A percentile compares a stretch with the other conserved stretches of the same genome.
Evolutionary conservation across 2,329 filamentous ascomycete species (phyloP).

Genomic region (Huntiella savannae): DNA sequence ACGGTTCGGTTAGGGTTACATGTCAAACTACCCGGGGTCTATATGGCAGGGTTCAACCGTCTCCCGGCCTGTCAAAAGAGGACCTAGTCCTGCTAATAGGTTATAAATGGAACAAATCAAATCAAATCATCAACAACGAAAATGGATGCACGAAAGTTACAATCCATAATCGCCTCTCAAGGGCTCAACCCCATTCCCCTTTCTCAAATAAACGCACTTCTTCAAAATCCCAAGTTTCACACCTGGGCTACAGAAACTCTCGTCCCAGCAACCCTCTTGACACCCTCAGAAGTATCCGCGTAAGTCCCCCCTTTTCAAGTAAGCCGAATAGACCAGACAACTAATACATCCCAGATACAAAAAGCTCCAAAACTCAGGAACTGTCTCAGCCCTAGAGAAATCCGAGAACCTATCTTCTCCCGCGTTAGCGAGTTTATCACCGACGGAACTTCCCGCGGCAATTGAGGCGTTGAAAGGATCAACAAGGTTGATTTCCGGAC

Average conservation of each 20-base stretch:
- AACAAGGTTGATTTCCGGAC: slow-evolving; percentile 43
- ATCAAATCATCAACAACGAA: no score
- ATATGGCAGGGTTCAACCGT: no score
- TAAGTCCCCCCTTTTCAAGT: slow-evolving; percentile 16
- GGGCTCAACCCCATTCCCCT: no score
- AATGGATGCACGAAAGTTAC: no score
- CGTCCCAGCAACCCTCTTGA: slow-evolving; percentile 31
- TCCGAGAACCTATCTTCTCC: slow-evolving; percentile 24
- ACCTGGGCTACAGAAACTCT: slow-evolving; percentile 31
- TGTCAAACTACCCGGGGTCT: no score
- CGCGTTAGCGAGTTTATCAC: slow-evolving; percentile 29
- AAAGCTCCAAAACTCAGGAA: slow-evolving; percentile 28
- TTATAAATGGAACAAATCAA: no score
- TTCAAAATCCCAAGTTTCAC: no score
- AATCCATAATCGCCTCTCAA: no score
- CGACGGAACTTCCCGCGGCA: slow-evolving; percentile 40
- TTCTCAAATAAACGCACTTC: no score
- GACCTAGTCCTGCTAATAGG: no score
- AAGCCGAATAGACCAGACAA: not conserved
- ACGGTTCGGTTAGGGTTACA: no score
- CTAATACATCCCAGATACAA: slow-evolving; percentile 24
- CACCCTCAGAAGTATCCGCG: slow-evolving; percentile 33
- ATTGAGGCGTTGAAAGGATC: slow-evolving; percentile 45
- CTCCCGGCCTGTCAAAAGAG: no score
- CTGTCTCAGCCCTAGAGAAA: slow-evolving; percentile 26